Evolutionary conservation across 192 early-diverging fungal species (phyloP).

Genomic region (Umbelopsis vinacea): DNA sequence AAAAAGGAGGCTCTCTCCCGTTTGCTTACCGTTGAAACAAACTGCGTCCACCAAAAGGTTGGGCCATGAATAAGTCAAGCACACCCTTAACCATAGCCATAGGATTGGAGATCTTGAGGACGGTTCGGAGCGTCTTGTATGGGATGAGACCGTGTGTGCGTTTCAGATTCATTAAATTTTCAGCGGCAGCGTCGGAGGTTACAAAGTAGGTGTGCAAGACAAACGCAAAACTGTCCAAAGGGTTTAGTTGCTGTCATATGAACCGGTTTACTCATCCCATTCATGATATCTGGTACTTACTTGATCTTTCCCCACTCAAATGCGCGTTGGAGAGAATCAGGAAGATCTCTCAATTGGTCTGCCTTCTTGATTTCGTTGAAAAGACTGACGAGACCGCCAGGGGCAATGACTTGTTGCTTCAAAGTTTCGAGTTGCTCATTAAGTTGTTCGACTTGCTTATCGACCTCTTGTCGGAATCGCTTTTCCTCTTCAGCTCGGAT

Average conservation of each 20-base stretch:
- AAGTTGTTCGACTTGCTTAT: conserved; percentile 47
- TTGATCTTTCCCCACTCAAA: conserved; percentile 64
- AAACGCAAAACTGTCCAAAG: conserved; percentile 52
- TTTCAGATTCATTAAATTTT: conserved; percentile 56
- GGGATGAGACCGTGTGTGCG: conserved; percentile 58
- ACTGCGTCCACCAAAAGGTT: conserved; percentile 59
- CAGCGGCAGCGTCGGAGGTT: conserved; percentile 51
- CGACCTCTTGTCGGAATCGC: conserved; percentile 50
- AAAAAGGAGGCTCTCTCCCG: too few relatives aligned
- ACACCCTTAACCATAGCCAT: conserved; percentile 59
- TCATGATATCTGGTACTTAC: conserved; percentile 24
- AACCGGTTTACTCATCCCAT: background rate
- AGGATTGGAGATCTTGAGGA: conserved; percentile 60
- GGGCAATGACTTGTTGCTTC: conserved; percentile 48
- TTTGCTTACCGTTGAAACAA: conserved; percentile 51
- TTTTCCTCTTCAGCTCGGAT: conserved; percentile 44
- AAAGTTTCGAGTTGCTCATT: conserved; percentile 51
- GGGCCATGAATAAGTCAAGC: conserved; percentile 60
- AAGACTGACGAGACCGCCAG: conserved; percentile 43
- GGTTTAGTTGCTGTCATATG: background rate
- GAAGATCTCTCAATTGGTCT: conserved; percentile 45
- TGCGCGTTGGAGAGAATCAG: conserved; percentile 42
- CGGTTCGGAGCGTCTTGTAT: conserved; percentile 51
- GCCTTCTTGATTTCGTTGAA: conserved; percentile 38
- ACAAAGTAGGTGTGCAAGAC: conserved; percentile 57